Evolutionary conservation across 768 basidiomycete species (phyloP).

Genomic region (Cubamyces lactineus): DNA sequence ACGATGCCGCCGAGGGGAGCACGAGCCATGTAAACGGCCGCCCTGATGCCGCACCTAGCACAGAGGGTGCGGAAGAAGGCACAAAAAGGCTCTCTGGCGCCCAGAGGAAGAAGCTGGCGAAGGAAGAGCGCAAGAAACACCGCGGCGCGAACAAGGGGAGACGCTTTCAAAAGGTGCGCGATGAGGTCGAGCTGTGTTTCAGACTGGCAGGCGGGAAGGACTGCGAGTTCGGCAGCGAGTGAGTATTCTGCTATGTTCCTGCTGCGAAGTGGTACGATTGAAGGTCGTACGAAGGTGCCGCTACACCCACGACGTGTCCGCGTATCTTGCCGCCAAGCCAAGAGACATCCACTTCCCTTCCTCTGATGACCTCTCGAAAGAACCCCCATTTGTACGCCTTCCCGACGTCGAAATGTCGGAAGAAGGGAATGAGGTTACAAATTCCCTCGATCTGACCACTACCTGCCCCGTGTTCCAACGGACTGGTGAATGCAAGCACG

Average conservation of each 20-base stretch:
- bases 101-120: slow-evolving; percentile 50
- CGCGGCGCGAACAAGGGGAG: slow-evolving; percentile 85
- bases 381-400: slow-evolving; percentile 54
- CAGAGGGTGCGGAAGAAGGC: slow-evolving; percentile 24
- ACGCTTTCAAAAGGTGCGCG: slow-evolving; percentile 74
- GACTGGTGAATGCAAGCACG: slow-evolving; percentile 78
- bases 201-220: slow-evolving; percentile 66
- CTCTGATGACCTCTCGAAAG: slow-evolving; percentile 42
- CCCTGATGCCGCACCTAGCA: slow-evolving; percentile 13
- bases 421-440: slow-evolving; percentile 28
- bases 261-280: background rate
- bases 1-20: slow-evolving; percentile 67
- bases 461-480: slow-evolving; percentile 70
- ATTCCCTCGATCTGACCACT: slow-evolving; percentile 50
- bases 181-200: slow-evolving; percentile 85
- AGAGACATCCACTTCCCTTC: slow-evolving; percentile 66
- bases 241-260: slow-evolving; percentile 31
- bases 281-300: slow-evolving; percentile 58
- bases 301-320: slow-evolving; percentile 74
- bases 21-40: slow-evolving; percentile 39
- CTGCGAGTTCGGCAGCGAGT: slow-evolving; percentile 76
- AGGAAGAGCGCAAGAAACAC: slow-evolving; percentile 72
- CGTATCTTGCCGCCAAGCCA: slow-evolving; percentile 78
- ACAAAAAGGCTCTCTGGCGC: slow-evolving; percentile 38
- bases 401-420: slow-evolving; percentile 33